phyloP scores from a whole-genome alignment of 2,329 filamentous ascomycete genomes.

The Chaetomiaceae sp. region DNA sequence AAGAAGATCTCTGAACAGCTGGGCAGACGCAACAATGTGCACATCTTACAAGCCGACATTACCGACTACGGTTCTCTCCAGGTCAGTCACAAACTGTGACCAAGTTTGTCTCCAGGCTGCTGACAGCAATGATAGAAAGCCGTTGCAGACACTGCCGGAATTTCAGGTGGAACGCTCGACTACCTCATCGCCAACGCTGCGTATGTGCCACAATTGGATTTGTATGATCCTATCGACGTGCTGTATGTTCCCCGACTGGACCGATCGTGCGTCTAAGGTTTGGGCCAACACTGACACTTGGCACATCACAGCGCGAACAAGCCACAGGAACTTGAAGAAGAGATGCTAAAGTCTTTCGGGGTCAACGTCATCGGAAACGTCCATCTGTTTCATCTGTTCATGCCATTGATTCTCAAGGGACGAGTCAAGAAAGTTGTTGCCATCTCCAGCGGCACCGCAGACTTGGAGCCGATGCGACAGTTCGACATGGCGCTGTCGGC shows the following conservation, averaged over 20 bases:
- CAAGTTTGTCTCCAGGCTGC: conserved; percentile 27
- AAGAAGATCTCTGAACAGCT: conserved; percentile 29
- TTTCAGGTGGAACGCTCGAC: conserved; percentile 34
- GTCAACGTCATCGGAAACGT: conserved; percentile 50
- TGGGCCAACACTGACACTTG: too few species aligned
- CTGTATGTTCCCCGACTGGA: too few species aligned
- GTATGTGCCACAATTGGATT: conserved; percentile 28
- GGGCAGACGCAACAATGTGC: conserved; percentile 35
- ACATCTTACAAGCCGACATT: conserved; percentile 39
- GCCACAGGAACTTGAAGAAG: conserved; percentile 33
- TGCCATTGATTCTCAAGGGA: conserved; percentile 49
- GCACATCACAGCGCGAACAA: too few species aligned
- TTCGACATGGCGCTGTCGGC: too few species aligned
- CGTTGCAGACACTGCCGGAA: conserved; percentile 20
- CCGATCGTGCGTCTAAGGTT: too few species aligned
- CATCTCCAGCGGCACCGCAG: conserved; percentile 45
- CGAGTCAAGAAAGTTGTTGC: conserved; percentile 49
- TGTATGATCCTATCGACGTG: conserved; percentile 22
- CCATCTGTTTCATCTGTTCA: conserved; percentile 48
- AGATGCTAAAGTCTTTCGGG: conserved; percentile 33
- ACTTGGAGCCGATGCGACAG: too few species aligned
- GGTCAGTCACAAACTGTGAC: conserved; percentile 28
- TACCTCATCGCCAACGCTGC: conserved; percentile 42
- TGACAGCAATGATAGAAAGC: conserved; percentile 39
- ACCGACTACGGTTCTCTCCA: conserved; percentile 32